These are phyloP conservation scores for Brasilioporus rufonigricans DNA, from an alignment of 768 basidiomycete genomes.

Conservation along the genomic window DNA sequence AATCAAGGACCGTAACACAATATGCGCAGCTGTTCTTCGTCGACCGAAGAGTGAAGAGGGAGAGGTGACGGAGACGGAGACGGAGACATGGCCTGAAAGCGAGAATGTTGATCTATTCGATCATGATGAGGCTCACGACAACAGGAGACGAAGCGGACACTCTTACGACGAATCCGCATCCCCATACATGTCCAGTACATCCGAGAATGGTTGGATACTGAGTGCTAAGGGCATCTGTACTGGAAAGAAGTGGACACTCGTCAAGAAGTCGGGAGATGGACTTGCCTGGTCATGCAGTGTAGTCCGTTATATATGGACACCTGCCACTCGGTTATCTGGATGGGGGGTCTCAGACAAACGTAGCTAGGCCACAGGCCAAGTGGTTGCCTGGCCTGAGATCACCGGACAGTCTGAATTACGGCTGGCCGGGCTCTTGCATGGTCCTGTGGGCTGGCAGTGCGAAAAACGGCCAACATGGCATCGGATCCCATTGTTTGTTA, in stretches of 20 bases:
- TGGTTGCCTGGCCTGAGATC: conserved; percentile 7
- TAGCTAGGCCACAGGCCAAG: conserved; percentile 9
- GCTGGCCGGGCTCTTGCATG: background rate
- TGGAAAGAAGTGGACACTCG: conserved; percentile 10
- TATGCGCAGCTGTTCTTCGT: conserved; percentile 42
- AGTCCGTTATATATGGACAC: conserved; percentile 26
- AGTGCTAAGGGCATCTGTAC: conserved; percentile 65
- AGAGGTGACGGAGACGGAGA: conserved; percentile 62
- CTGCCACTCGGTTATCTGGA: conserved; percentile 28
- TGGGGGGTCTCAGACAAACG: conserved; percentile 34
- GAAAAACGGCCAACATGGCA: background rate
- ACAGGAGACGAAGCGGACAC: conserved; percentile 1
- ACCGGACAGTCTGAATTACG: conserved; percentile 3
- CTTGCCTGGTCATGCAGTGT: conserved; percentile 5
- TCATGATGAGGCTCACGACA: conserved; percentile 4
- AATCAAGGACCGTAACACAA: conserved; percentile 65
- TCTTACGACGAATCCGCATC: conserved; percentile 62
- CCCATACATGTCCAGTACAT: conserved; percentile 68
- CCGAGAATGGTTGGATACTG: conserved; percentile 56
- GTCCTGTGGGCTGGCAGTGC: background rate
- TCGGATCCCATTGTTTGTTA: conserved; percentile 26
- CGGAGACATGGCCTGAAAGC: conserved; percentile 74
- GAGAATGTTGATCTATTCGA: conserved; percentile 76
- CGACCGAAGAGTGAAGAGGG: conserved; percentile 56
- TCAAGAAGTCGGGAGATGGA: conserved; percentile 16